phyloP scores from a whole-genome alignment of 192 early-diverging fungal genomes.

The Paraglomus brasilianum region DNA sequence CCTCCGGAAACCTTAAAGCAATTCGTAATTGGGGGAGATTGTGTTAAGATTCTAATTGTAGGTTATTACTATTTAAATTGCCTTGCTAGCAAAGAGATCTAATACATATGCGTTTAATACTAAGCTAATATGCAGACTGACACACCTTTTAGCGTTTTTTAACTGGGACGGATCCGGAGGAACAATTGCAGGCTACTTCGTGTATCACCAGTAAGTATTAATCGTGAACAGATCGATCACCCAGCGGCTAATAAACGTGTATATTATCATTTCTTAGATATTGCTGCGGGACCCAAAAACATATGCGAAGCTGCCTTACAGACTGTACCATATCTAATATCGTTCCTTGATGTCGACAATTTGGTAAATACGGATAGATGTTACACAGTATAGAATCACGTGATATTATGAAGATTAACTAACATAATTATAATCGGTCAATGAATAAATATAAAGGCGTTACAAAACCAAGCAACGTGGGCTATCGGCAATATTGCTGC shows the following conservation, averaged over 20 bases:
- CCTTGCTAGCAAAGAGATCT: background rate
- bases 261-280: conserved; percentile 9
- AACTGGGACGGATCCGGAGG: conserved; percentile 46
- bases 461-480: conserved; percentile 88
- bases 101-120: background rate
- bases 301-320: conserved; percentile 45
- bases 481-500: conserved; percentile 94
- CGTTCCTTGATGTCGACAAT: conserved; percentile 46
- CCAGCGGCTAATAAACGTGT: background rate
- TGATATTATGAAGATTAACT: background rate
- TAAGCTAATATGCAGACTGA: background rate
- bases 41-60: conserved; percentile 10
- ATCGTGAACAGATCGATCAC: background rate
- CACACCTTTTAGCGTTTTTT: conserved; percentile 39
- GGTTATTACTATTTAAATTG: background rate
- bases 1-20: conserved; percentile 25
- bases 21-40: conserved; percentile 24
- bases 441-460: conserved; percentile 42
- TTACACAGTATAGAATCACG: background rate
- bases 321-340: conserved; percentile 50
- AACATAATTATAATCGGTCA: conserved; percentile 27
- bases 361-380: conserved; percentile 26
- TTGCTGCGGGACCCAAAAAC: conserved; percentile 47
- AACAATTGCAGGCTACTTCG: conserved; percentile 55
- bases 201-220: conserved; percentile 61